These are phyloP conservation scores for Calophaca sinica DNA, from an alignment of 306 rosid genomes.

Conservation along the genomic window DNA sequence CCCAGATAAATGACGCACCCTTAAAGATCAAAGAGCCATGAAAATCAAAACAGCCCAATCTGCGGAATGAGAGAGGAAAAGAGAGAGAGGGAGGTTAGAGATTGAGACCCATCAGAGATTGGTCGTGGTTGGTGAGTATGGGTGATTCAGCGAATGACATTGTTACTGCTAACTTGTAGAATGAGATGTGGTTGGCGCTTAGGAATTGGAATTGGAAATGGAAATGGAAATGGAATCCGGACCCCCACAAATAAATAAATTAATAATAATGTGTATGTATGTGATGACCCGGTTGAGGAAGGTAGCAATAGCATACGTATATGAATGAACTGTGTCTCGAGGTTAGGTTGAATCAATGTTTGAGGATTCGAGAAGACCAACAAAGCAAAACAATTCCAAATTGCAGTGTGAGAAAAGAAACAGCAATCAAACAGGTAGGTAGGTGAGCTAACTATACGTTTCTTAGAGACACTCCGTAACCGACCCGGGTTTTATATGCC, in stretches of 20 bases:
- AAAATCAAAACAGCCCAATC: conserved; percentile 46
- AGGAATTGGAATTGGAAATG: conserved; percentile 11
- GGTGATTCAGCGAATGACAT: conserved; percentile 56
- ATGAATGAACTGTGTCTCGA: no score
- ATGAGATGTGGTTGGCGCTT: conserved; percentile 40
- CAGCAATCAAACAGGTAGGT: no score
- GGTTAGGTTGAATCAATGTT: no score
- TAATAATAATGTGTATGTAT: no score
- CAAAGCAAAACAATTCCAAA: no score
- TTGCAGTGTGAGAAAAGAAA: no score
- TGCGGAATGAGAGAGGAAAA: conserved; percentile 35
- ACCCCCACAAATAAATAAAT: conserved; percentile 49
- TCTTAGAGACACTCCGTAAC: no score
- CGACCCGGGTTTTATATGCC: no score
- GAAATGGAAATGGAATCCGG: background rate
- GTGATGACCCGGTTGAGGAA: no score
- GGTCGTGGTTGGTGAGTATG: conserved; percentile 57
- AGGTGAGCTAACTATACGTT: no score
- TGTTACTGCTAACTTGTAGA: conserved; percentile 44
- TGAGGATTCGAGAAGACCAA: no score
- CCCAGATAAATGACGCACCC: conserved; percentile 49
- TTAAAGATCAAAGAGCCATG: conserved; percentile 77
- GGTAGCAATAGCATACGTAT: no score
- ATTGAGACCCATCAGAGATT: conserved; percentile 20
- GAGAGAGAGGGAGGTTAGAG: conserved; percentile 1